Evolutionary conservation across 306 rosid species (phyloP), one percentile per base, ranked within the genome.

Genomic region (Quercus gilva): DNA sequence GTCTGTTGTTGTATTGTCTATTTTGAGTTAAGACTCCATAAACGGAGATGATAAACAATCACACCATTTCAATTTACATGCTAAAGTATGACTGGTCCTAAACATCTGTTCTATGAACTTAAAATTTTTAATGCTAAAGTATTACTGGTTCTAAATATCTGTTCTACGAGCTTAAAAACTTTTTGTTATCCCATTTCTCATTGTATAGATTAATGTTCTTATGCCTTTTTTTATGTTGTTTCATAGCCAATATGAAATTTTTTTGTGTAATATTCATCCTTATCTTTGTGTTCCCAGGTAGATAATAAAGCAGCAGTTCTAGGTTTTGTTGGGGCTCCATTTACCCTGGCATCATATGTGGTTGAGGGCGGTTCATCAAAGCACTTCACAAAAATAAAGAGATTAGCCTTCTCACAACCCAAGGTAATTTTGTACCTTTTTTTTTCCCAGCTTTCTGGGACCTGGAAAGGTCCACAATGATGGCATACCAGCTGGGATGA

Each of bases 331-430:
- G 99, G 99, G 33, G 99, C 98, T 81, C 99, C 99, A 1, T 95
- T 95, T 76, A 95, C 99, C 79, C 82, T 95, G 65, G 99, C 99
- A 57, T 95, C 98, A 1, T 95, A 95, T 52, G 99, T 95, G 76
- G 99, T 95, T 31, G 99, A 95, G 86, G 99, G 99, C 20, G 98
- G 99, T 86, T 91, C 99, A 26, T 95, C 99, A 5, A 95, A 95
- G 79, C 91, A 95, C 84, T 95, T 95, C 82, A 84, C 98, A 14
- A 93, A 95, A 77, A 95, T 95, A 79, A 93, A 93, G 85, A 89
- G 92, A 86, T 57, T 92, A 74, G 97, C 97, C 67, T 92, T 92
- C 85, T 93, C 99, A 69, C 93, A 93, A 78, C 87, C 98, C 26
- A 81, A 84, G 89, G 92, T 91, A 73, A 74, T 74, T 29, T 76